Evolutionary conservation across 2,329 filamentous ascomycete species (phyloP).

Genomic region (Scedosporium boydii): DNA sequence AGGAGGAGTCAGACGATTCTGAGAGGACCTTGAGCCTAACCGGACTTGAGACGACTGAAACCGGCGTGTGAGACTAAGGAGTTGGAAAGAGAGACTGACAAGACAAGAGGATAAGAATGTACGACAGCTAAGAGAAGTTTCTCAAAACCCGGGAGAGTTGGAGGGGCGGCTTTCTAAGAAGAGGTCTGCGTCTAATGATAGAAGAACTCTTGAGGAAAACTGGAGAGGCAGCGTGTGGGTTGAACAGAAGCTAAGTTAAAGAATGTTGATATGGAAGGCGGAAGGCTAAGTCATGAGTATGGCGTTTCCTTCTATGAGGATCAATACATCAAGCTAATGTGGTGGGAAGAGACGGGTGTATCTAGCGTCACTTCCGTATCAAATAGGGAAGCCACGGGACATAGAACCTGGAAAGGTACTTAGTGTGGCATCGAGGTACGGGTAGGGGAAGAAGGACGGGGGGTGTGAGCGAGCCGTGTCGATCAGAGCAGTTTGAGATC

Average conservation of each 20-base stretch:
- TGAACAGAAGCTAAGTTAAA: not conserved
- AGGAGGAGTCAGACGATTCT: not conserved
- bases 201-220: not conserved
- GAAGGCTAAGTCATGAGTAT: not conserved
- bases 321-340: not conserved
- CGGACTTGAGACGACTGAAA: not conserved
- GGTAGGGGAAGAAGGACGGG: no score
- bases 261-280: not conserved
- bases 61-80: not conserved
- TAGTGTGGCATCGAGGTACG: no score
- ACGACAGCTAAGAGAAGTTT: not conserved
- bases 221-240: not conserved
- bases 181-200: no score
- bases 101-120: not conserved
- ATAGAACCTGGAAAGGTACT: no score
- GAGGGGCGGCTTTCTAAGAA: not conserved
- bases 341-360: no score
- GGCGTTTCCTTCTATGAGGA: not conserved
- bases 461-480: no score
- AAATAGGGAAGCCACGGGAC: no score
- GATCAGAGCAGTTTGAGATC: no score
- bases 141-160: not conserved
- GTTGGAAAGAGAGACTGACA: not conserved
- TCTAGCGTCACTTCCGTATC: no score
- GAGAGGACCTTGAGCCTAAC: not conserved